These are phyloP conservation scores for Colletotrichum tabaci DNA, from an alignment of 2,329 filamentous ascomycete genomes.

Conservation along the genomic window DNA sequence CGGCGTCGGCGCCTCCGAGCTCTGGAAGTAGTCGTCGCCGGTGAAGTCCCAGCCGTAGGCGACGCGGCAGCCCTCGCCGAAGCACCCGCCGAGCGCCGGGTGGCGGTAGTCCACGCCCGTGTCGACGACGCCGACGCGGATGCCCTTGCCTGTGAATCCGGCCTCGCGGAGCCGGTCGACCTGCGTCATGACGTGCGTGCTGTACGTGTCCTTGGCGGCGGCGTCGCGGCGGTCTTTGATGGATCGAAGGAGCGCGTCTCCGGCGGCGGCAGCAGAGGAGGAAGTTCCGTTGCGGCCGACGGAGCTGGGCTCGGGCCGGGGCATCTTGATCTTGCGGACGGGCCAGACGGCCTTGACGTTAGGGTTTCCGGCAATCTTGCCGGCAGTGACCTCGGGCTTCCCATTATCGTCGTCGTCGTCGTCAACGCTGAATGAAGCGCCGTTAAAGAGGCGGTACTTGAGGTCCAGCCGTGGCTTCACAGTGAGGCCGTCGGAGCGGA, in stretches of 20 bases:
- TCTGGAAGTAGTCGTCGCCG: constrained; percentile 54
- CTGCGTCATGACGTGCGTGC: constrained; percentile 52
- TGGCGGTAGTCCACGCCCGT: constrained; percentile 63
- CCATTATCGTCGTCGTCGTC: constrained; percentile 47
- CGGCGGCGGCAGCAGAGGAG: neutral
- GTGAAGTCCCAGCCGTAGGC: constrained; percentile 63
- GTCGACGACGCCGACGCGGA: constrained; percentile 60
- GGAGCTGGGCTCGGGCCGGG: constrained; percentile 38
- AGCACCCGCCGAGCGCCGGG: constrained; percentile 67
- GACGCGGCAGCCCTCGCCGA: constrained; percentile 64
- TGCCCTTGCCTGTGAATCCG: constrained; percentile 62
- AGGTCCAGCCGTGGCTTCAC: constrained; percentile 45
- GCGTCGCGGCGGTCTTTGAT: constrained; percentile 13
- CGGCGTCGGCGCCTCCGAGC: constrained; percentile 50
- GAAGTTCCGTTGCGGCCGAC: constrained; percentile 41
- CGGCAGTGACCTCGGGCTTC: constrained; percentile 45
- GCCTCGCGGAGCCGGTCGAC: constrained; percentile 58
- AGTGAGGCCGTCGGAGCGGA: constrained; percentile 40
- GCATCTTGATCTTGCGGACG: constrained; percentile 45
- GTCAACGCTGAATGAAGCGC: constrained; percentile 46
- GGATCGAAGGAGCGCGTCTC: constrained; percentile 25
- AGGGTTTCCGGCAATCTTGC: constrained; percentile 45
- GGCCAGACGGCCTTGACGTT: constrained; percentile 51
- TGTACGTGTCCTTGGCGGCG: constrained; percentile 36
- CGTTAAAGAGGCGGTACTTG: constrained; percentile 47